Percentiles rank a stretch among this genome's conserved stretches.
Conservation (phyloP, 768 basidiomycete genomes). For the Rhizopogon salebrosus region DNA sequence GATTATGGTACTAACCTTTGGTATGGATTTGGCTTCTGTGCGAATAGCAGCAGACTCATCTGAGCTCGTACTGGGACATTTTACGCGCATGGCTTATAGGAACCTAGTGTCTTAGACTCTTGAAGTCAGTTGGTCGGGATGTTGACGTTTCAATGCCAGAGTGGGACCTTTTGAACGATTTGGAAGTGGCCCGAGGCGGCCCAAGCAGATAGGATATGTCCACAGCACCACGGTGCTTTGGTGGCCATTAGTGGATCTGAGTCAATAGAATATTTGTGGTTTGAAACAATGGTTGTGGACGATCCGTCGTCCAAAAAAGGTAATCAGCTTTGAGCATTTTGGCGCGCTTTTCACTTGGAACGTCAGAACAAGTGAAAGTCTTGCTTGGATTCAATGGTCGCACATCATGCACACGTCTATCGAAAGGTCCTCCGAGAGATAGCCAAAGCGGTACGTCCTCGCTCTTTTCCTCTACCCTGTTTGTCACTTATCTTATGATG, state of each 20-base stretch:
- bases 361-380: not conserved
- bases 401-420: slow-evolving; percentile 16
- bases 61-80: slow-evolving; percentile 1
- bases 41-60: not conserved
- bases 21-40: not conserved
- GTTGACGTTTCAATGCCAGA: not conserved
- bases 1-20: not conserved
- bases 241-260: too few relatives aligned
- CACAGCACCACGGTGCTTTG: not conserved
- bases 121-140: not conserved
- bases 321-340: slow-evolving; percentile 9
- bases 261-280: too few relatives aligned
- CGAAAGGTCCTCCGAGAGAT: slow-evolving; percentile 26
- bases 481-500: not conserved
- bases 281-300: slow-evolving; percentile 15
- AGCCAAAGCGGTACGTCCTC: slow-evolving; percentile 17
- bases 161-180: not conserved
- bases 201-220: not conserved
- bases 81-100: not conserved
- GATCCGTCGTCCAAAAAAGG: slow-evolving; percentile 8
- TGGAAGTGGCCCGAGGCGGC: not conserved
- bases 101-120: slow-evolving; percentile 13
- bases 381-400: slow-evolving; percentile 11
- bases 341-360: not conserved
- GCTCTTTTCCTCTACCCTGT: slow-evolving; percentile 1